A percentile compares a stretch with the other conserved stretches of the same genome.
Evolutionary conservation across 768 basidiomycete species (phyloP).

Genomic region (Asterophora parasitica): DNA sequence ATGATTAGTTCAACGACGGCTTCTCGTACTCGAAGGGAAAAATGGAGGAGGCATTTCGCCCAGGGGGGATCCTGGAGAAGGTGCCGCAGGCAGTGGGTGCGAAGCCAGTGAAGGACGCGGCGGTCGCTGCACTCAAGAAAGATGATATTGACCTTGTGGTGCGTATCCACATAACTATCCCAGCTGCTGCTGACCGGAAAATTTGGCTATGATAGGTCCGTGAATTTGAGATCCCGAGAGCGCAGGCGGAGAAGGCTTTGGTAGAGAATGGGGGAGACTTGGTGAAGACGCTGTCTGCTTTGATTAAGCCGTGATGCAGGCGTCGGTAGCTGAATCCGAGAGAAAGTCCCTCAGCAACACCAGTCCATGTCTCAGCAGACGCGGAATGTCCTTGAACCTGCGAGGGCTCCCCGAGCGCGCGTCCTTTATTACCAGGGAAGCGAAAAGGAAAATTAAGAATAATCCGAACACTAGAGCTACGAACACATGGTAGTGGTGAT

Average conservation of each 20-base stretch:
- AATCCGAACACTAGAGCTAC: background rate
- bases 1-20: constrained; percentile 56
- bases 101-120: constrained; percentile 41
- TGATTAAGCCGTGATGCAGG: constrained; percentile 24
- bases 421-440: too few species aligned
- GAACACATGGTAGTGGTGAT: background rate
- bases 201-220: constrained; percentile 52
- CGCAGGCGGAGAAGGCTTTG: constrained; percentile 56
- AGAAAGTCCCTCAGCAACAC: too few species aligned
- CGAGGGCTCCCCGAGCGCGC: too few species aligned
- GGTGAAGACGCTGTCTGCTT: constrained; percentile 41
- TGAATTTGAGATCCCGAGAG: constrained; percentile 59
- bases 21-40: constrained; percentile 63
- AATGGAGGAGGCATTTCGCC: constrained; percentile 58
- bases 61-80: constrained; percentile 55
- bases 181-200: too few species aligned
- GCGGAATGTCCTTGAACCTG: too few species aligned
- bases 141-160: constrained; percentile 68
- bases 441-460: background rate
- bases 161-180: too few species aligned
- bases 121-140: constrained; percentile 37
- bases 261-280: constrained; percentile 50
- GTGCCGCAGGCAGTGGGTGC: constrained; percentile 25
- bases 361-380: too few species aligned
- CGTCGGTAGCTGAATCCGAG: background rate